Conservation (phyloP, 2,329 filamentous ascomycete genomes). For the Monosporascus sp. region DNA sequence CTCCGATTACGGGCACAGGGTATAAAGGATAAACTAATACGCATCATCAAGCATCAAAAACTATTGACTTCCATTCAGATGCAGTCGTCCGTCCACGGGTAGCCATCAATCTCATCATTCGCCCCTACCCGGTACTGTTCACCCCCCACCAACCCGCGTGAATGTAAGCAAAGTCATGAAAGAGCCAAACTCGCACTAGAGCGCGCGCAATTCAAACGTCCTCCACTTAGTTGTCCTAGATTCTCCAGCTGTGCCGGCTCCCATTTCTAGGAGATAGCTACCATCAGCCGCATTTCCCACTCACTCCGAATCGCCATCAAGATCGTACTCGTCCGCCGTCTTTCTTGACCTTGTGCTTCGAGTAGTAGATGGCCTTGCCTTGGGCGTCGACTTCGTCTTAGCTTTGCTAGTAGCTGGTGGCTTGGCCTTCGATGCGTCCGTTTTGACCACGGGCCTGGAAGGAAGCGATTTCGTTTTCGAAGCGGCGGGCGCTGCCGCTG, state of each 20-base stretch:
- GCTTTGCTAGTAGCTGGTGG: conserved; percentile 13
- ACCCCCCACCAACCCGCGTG: too few species aligned
- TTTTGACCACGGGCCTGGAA: conserved; percentile 22
- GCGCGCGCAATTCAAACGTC: neutral
- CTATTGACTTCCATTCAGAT: too few species aligned
- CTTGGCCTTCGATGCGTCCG: conserved; percentile 17
- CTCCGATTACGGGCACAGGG: too few species aligned
- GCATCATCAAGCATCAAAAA: too few species aligned
- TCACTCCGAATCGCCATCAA: conserved; percentile 13
- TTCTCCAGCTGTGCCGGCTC: neutral
- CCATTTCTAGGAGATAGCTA: neutral
- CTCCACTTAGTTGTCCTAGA: neutral
- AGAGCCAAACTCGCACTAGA: too few species aligned
- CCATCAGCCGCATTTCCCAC: neutral
- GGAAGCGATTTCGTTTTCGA: conserved; percentile 18
- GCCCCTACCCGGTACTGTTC: too few species aligned
- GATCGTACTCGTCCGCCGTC: conserved; percentile 13
- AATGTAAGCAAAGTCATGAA: too few species aligned
- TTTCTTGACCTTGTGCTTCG: conserved; percentile 22
- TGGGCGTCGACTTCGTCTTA: conserved; percentile 17
- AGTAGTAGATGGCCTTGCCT: conserved; percentile 15
- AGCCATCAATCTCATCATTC: too few species aligned
- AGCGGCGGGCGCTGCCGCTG: conserved; percentile 9
- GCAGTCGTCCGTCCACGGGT: too few species aligned
- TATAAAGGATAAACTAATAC: too few species aligned